Conservation (phyloP, 352 stramenopile genomes). For the Globisporangium carolinianum region DNA sequence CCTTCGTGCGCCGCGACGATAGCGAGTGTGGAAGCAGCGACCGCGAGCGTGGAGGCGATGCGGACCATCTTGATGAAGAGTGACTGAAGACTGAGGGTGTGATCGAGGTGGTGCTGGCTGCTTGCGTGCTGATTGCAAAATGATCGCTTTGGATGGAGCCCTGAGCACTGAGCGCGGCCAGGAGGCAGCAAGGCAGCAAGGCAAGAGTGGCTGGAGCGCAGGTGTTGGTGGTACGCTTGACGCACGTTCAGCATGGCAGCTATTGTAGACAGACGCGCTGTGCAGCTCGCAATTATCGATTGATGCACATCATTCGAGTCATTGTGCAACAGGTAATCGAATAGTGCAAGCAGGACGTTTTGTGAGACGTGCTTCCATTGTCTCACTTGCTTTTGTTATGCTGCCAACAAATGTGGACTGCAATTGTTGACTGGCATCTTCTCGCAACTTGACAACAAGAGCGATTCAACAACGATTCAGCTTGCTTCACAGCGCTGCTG, state of each 20-base stretch:
- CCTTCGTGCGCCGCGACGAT: conserved; percentile 6
- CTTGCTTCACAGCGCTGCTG: no score
- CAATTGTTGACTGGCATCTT: background rate
- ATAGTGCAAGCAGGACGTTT: background rate
- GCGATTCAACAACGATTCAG: no score
- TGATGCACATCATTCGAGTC: background rate
- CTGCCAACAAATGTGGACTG: background rate
- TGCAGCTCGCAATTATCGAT: background rate
- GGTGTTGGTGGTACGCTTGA: no score
- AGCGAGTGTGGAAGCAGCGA: conserved; percentile 9
- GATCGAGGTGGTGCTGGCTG: background rate
- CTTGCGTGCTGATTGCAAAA: background rate
- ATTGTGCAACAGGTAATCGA: background rate
- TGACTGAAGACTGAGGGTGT: conserved; percentile 10
- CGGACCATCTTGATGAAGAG: conserved; percentile 12
- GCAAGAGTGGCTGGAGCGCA: no score
- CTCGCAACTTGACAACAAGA: no score
- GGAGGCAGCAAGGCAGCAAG: background rate
- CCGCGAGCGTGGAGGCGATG: conserved; percentile 13
- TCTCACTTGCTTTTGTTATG: background rate
- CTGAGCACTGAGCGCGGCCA: background rate
- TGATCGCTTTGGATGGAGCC: no score
- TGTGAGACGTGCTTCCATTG: background rate
- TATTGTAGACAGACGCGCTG: no score
- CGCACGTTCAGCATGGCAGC: no score